phyloP scores from a whole-genome alignment of 345 rosid genomes.

The rapeseed (Brassica napus) region DNA sequence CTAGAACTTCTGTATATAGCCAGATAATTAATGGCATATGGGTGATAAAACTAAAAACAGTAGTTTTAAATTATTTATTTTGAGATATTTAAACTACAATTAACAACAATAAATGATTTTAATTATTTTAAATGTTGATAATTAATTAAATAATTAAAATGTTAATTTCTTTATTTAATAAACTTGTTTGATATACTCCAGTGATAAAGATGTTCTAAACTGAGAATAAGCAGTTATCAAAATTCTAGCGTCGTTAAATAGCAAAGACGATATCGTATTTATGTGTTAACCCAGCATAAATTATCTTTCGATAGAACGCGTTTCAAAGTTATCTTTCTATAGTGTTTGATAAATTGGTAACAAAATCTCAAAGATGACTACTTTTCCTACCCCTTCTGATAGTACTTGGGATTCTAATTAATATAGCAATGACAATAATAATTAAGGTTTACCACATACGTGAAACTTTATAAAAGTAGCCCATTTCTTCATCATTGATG shows the following conservation, averaged over 20 bases:
- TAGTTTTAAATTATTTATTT: no score
- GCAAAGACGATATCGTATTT: not conserved
- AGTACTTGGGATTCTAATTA: not conserved
- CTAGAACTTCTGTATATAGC: not conserved
- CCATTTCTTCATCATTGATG: slow-evolving; percentile 19
- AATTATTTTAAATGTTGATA: no score
- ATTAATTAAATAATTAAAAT: no score
- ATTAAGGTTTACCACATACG: slow-evolving; percentile 1
- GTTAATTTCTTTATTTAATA: no score
- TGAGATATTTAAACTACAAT: no score
- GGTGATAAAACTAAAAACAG: no score
- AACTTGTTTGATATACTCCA: not conserved
- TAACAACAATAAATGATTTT: no score
- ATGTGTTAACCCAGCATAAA: not conserved
- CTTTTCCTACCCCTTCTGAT: not conserved
- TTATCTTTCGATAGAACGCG: not conserved
- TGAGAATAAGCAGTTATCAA: not conserved
- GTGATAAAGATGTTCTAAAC: not conserved
- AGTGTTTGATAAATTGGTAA: not conserved
- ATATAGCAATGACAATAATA: not conserved
- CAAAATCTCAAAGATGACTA: not conserved
- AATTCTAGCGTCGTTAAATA: not conserved
- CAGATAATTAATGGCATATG: no score
- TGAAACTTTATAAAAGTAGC: slow-evolving; percentile 12
- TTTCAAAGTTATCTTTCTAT: not conserved